Conservation (phyloP, 2,329 filamentous ascomycete species). For the Scytalidium sp. region DNA sequence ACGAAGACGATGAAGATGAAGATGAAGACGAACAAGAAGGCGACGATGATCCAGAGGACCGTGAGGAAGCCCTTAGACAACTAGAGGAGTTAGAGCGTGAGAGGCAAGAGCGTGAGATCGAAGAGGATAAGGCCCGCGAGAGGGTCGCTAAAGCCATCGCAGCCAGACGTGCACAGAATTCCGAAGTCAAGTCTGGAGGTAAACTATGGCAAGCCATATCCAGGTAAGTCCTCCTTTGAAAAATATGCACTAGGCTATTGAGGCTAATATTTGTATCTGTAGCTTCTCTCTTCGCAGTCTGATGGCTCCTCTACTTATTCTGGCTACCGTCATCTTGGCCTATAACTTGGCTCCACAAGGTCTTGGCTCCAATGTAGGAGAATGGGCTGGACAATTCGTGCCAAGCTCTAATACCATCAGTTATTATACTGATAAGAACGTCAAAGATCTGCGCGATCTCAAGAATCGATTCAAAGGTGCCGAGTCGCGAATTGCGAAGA, state of each 20-base stretch:
- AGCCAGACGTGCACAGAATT: neutral
- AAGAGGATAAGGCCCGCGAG: neutral
- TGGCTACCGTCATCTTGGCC: neutral
- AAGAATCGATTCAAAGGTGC: conserved; percentile 15
- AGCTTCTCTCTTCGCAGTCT: neutral
- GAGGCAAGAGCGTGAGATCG: neutral
- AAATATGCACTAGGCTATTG: neutral
- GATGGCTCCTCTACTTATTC: neutral
- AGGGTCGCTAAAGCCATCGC: neutral
- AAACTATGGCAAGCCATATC: neutral
- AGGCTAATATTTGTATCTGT: neutral
- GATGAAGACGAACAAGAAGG: neutral
- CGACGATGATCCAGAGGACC: conserved; percentile 9
- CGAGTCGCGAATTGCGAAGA: conserved; percentile 17
- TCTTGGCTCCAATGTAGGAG: conserved; percentile 10
- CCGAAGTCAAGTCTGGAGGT: neutral
- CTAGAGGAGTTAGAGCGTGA: neutral
- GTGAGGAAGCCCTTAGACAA: neutral
- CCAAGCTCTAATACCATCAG: conserved; percentile 15
- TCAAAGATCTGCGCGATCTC: conserved; percentile 17
- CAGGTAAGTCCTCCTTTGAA: neutral
- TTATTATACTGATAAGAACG: conserved; percentile 12
- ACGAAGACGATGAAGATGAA: conserved; percentile 8
- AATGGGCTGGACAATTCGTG: conserved; percentile 19
- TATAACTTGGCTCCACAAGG: neutral